Evolutionary conservation across 345 rosid genomes (phyloP), one percentile per base, ranked within the genome.

Genomic region (Turnera subulata): DNA sequence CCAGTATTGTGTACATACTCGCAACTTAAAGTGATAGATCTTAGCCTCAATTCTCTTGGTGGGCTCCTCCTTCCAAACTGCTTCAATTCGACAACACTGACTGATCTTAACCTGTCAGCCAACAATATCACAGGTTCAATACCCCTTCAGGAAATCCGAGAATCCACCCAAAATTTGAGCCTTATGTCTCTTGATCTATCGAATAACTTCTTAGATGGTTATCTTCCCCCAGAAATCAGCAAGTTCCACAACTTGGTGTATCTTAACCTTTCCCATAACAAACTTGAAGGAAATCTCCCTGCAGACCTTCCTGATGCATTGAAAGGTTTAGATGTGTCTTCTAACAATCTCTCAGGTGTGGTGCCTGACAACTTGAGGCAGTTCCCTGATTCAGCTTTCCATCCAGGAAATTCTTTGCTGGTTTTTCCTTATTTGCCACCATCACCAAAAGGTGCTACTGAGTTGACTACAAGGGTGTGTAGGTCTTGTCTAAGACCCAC

Each of bases 371-470:
- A 76, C 68, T 76, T 91, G 47, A 72, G 70, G 69, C 59, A 68
- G 38, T 91, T 88, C 79, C 91, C 97, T 48, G 91, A 80, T 58
- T 80, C 96, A 18, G 72, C 94, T 24, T 87, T 87, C 70, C 89
- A 82, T 69, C 97, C 97, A 1, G 97, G 97, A 63, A 91, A 91
- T 64, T 58, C 79, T 19, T 65, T 87, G 51, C 75, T 91, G 70
- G 49, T 37, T 50, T 65, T 85, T 52, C 76, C 81, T 22, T 15
- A 64, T 64, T 75, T 79, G 23, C 55, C 60, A n/a, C 45, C 50
- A 52, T 73, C 83, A 40, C 72, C 81, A 15, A 56, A 71, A 46
- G 82, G 73, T 53, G 56, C 59, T 49, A 66, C 86, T 10, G 25
- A 61, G 55, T 55, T 74, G 46, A 64, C 26, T 56, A 38, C 69